Base-by-base conservation (phyloP, 1,284 basidiomycete genomes). In the Cutaneotrichosporon cyanovorans region DNA sequence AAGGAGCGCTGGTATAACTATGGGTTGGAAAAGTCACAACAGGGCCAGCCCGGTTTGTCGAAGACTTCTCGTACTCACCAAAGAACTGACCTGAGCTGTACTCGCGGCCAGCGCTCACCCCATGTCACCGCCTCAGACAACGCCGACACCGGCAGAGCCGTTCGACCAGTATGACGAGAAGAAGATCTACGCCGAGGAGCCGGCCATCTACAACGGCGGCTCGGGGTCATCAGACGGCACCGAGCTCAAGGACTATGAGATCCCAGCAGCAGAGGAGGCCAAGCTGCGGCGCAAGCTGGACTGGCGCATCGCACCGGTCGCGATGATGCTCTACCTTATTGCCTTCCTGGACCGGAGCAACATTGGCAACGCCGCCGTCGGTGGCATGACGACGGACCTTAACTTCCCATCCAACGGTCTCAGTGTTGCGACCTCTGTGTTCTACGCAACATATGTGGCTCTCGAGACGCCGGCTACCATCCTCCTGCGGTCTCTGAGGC, bases 381-480 rank as follows among this genome's bases (percentile, higher is more conserved):
- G 50, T 8, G 50, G 50, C 14, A 51, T 51, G 50, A 23, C 23
- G 5, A 37, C 19, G 6, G 50, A 51, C 35, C 50, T 51, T 39
- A 41, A 51, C 39, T 51, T 51, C n/a, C 50, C 50, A 1, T 20
- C 45, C 11, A 48, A 45, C 36, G 50, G 50, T 11, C 39, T 51
- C 2, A 41, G 38, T 1, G 46, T 51, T 4, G 45, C 45, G 14
- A 51, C 50, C 1, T 42, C 55, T 14, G 47, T 60, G 31, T 62
- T 61, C 50, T 65, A 59, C 50, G 51, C 60, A 18, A 52, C 57
- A n/a, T 64, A 65, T 40, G 50, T 66, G 25, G 32, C 58, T 20
- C 62, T 66, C 40, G 64, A 68, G 39, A 59, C 60, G 2, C 46
- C 61, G 2, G 62, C 57, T 46, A 53, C 60, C 22, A 54, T 58